These are phyloP conservation scores for Vickermania ingenoplastis DNA, from an alignment of 208 protist species.

Conservation along the genomic window DNA sequence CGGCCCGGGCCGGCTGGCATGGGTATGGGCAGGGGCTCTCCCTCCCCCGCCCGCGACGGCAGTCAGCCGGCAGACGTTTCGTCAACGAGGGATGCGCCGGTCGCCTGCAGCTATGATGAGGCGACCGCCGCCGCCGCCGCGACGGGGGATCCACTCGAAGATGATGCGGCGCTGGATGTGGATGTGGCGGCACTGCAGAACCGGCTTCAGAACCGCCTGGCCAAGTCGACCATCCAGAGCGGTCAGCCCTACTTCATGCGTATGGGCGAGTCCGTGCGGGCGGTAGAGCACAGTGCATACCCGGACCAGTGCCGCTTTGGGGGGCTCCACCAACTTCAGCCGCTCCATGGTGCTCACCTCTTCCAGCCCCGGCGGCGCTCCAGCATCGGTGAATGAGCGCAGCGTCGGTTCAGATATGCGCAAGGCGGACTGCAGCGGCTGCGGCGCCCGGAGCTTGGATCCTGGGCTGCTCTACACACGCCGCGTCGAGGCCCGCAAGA, in stretches of 20 bases:
- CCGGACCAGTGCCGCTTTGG: no score
- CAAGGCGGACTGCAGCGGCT: background rate
- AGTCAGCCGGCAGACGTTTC: no score
- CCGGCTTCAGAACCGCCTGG: conserved; percentile 47
- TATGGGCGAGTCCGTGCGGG: conserved; percentile 4
- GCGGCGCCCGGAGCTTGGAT: background rate
- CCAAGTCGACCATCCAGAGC: conserved; percentile 6
- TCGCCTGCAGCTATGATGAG: no score
- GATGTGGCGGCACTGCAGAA: conserved; percentile 51
- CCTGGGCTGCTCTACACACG: background rate
- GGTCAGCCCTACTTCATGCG: conserved; percentile 6
- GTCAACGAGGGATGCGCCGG: no score
- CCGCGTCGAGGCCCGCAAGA: background rate
- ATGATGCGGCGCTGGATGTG: conserved; percentile 10
- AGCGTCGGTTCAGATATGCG: background rate
- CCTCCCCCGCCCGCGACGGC: no score
- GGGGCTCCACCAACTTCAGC: no score
- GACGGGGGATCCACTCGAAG: conserved; percentile 4
- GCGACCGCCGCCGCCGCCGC: no score
- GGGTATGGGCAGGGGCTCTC: no score
- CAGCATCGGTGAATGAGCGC: background rate
- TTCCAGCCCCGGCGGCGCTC: background rate
- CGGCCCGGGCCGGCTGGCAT: no score
- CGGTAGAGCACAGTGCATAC: conserved; percentile 11
- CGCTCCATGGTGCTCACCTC: background rate